Conservation (phyloP, 2,329 filamentous ascomycete genomes). For the Trichophyton equinum region DNA sequence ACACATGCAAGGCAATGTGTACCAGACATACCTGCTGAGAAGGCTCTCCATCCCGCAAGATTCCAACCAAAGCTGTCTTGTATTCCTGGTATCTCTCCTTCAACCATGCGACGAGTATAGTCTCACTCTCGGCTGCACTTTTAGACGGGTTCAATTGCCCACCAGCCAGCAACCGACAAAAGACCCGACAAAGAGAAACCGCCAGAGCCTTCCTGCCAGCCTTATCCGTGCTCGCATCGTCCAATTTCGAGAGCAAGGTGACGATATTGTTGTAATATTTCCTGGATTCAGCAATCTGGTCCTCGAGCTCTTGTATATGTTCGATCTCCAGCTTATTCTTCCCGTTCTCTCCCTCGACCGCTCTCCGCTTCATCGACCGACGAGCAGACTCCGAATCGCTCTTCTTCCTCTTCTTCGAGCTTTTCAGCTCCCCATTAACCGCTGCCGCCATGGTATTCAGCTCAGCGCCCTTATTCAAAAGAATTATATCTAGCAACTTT, state of each 20-base stretch:
- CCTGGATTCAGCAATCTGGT: slow-evolving; percentile 69
- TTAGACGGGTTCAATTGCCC: slow-evolving; percentile 57
- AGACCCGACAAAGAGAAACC: slow-evolving; percentile 74
- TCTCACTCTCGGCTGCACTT: slow-evolving; percentile 57
- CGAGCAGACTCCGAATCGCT: slow-evolving; percentile 21
- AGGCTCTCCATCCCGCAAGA: slow-evolving; percentile 49
- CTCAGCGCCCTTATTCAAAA: neutral
- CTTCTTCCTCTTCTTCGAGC: slow-evolving; percentile 29
- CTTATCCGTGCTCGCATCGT: slow-evolving; percentile 31
- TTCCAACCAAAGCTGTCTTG: slow-evolving; percentile 46
- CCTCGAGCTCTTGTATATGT: slow-evolving; percentile 62
- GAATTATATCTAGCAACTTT: neutral
- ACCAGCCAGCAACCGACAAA: slow-evolving; percentile 64
- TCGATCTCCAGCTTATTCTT: slow-evolving; percentile 34
- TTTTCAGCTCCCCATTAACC: slow-evolving; percentile 1
- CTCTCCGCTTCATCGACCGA: slow-evolving; percentile 24
- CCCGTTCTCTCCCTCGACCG: slow-evolving; percentile 28
- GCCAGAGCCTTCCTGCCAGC: slow-evolving; percentile 51
- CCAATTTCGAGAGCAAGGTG: slow-evolving; percentile 50
- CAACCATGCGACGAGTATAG: slow-evolving; percentile 64
- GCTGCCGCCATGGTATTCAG: neutral
- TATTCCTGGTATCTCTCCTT: slow-evolving; percentile 63
- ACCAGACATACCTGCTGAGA: slow-evolving; percentile 35
- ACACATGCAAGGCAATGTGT: neutral
- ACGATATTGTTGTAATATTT: slow-evolving; percentile 89